Percentiles rank a stretch among this genome's conserved stretches.
Conservation (phyloP, 768 basidiomycete genomes). For the Leccinum variicolor region DNA sequence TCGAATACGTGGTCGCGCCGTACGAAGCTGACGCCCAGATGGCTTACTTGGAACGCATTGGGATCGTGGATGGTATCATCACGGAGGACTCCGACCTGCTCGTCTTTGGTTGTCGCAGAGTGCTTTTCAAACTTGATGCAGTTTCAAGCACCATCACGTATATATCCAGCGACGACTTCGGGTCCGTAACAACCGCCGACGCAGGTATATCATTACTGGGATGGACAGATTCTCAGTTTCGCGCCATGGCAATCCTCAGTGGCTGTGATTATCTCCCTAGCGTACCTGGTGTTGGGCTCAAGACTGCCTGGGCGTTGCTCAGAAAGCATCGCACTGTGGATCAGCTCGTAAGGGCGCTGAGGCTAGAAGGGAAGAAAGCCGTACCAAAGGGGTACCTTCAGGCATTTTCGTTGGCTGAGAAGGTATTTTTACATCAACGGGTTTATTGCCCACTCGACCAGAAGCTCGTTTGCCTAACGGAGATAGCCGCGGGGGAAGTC, state of each 20-base stretch:
- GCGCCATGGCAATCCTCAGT: constrained; percentile 89
- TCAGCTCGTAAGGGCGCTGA: constrained; percentile 71
- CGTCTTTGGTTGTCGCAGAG: constrained; percentile 91
- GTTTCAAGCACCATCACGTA: constrained; percentile 59
- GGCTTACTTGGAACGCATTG: constrained; percentile 81
- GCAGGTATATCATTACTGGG: constrained; percentile 73
- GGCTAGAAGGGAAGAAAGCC: constrained; percentile 77
- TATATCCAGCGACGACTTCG: constrained; percentile 69
- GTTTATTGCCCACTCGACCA: constrained; percentile 77
- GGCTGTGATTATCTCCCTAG: constrained; percentile 93
- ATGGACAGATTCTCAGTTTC: constrained; percentile 89
- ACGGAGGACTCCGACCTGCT: constrained; percentile 98
- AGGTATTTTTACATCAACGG: constrained; percentile 89
- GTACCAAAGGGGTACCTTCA: constrained; percentile 77
- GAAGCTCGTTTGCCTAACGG: constrained; percentile 67
- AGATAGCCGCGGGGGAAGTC: constrained; percentile 46
- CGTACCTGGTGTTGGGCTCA: constrained; percentile 88
- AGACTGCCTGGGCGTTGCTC: constrained; percentile 83
- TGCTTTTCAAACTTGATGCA: constrained; percentile 90
- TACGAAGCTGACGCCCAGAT: constrained; percentile 99
- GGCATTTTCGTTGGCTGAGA: constrained; percentile 79
- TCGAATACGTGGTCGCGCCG: constrained; percentile 90
- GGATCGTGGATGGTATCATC: constrained; percentile 85
- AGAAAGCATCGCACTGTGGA: constrained; percentile 85
- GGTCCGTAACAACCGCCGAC: constrained; percentile 47